Evolutionary conservation across 108 stramenopile species (phyloP), one percentile per base, ranked within the genome.

Genomic region (Pseudonitzschia delicatissima): DNA sequence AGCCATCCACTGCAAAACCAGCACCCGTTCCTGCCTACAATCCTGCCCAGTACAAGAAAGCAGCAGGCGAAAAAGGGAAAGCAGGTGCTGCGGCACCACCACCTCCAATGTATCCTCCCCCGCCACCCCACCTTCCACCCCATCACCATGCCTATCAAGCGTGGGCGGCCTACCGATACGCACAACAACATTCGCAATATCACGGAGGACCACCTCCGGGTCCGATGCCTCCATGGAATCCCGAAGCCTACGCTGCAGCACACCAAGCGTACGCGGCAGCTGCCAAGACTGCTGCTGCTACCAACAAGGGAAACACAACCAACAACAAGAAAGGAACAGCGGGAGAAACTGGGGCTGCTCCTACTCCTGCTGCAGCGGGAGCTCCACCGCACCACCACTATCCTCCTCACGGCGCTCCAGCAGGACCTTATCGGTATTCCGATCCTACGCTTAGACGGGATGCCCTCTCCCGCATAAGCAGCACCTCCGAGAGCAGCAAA

Each of bases 391-490:
- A 49, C 7, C 48, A 7, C n/a, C 53, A 66, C 21, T 51, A 49
- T 50, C 64, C 64, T 51, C 47, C 48, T 20, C 48, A 48, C 17
- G 21, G 23, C 6, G 25, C 36, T 5, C 26, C 44, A 3, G 18
- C 65, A 29, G 74, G 74, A 5, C 74, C 74, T 4, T 76, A 76
- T 50, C 67, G 74, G 3, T 76, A 33, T 35, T 76, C 74, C 4
- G 74, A 76, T 69, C 29, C 67, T 12, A 67, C 74, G n/a, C 57
- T 76, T 13, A 45, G 74, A 59, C 47, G 74, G 17, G 68, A 76
- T n/a, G 73, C 73, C 21, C 70, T 64, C 15, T 33, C 70, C 18
- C 51, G 49, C n/a, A 23, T 42, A 42, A 42, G 40, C 15, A 42
- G n/a, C n/a, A n/a, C n/a, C n/a, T n/a, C n/a, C n/a, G n/a, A n/a